A percentile compares a stretch with the other conserved stretches of the same genome.
phyloP scores from a whole-genome alignment of 768 basidiomycete species.

The Podaxis sp. region DNA sequence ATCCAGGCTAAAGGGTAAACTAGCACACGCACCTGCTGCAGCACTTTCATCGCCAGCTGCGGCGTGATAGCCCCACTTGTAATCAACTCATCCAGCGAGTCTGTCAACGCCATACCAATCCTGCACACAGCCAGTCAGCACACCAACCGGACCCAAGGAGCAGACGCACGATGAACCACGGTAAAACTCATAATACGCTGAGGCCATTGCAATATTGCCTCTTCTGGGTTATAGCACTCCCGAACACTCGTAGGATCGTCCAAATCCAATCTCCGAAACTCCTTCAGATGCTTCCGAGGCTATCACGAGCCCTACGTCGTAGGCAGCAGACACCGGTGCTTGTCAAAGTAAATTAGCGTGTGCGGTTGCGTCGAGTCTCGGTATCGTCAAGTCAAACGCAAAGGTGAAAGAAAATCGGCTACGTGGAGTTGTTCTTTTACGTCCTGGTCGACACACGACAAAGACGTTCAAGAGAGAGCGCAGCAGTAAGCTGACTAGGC shows the following conservation, averaged over 20 bases:
- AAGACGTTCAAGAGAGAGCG: not conserved
- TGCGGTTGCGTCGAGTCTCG: too few species aligned
- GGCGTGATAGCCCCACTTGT: conserved; percentile 96
- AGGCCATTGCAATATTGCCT: conserved; percentile 44
- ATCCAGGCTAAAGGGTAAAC: not conserved
- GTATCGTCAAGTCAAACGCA: too few species aligned
- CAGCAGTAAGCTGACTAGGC: not conserved
- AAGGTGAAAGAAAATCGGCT: too few species aligned
- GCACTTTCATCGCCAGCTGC: conserved; percentile 97
- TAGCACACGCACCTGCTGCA: conserved; percentile 71
- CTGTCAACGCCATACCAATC: conserved; percentile 95
- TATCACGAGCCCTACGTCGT: too few species aligned
- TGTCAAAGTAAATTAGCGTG: too few species aligned
- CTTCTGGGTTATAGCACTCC: not conserved
- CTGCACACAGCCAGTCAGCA: conserved; percentile 34
- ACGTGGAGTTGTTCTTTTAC: too few species aligned
- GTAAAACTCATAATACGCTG: conserved; percentile 92
- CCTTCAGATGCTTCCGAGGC: not conserved
- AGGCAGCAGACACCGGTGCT: too few species aligned
- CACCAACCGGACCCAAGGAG: not conserved
- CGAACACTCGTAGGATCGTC: too few species aligned
- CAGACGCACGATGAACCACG: conserved; percentile 80
- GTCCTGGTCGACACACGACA: not conserved
- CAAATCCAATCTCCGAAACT: not conserved
- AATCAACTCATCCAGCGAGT: conserved; percentile 97